Evolutionary conservation across 2,329 filamentous ascomycete species (phyloP).

Genomic region (Tolypocladium pustulatum): DNA sequence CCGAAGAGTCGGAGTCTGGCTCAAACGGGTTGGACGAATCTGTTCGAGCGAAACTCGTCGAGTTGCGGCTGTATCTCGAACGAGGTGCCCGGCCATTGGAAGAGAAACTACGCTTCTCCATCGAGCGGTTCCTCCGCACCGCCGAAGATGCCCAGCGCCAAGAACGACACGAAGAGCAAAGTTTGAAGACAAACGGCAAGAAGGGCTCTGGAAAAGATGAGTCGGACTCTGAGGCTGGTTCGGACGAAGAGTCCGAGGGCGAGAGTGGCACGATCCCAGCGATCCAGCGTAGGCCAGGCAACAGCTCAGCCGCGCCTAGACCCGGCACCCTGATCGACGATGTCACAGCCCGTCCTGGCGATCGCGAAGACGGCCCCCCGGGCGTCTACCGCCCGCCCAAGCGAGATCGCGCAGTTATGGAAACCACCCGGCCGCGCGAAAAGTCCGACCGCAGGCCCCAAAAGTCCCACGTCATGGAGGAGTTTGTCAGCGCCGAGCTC

Average conservation of each 20-base stretch:
- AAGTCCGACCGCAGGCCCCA: slow-evolving; percentile 50
- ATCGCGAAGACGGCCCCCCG: slow-evolving; percentile 30
- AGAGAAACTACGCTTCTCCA: slow-evolving; percentile 84
- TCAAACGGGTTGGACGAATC: slow-evolving; percentile 45
- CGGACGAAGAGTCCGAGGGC: slow-evolving; percentile 21
- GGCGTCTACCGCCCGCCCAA: slow-evolving; percentile 84
- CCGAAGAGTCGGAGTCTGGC: slow-evolving; percentile 13
- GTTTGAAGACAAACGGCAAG: slow-evolving; percentile 15
- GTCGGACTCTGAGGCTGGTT: slow-evolving; percentile 16
- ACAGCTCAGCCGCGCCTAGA: slow-evolving; percentile 19
- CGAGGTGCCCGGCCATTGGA: slow-evolving; percentile 86
- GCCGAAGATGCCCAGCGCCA: slow-evolving; percentile 60
- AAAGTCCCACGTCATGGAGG: slow-evolving; percentile 79
- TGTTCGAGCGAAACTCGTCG: slow-evolving; percentile 77
- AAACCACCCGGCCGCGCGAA: slow-evolving; percentile 51
- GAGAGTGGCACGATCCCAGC: slow-evolving; percentile 25
- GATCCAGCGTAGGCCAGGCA: slow-evolving; percentile 4
- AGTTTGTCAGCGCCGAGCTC: slow-evolving; percentile 80
- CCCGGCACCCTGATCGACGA: slow-evolving; percentile 22
- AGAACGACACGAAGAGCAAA: slow-evolving; percentile 22
- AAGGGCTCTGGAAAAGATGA: slow-evolving; percentile 8
- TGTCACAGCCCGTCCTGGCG: slow-evolving; percentile 14
- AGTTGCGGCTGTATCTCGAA: slow-evolving; percentile 85
- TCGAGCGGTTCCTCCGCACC: slow-evolving; percentile 85
- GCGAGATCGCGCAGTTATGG: slow-evolving; percentile 80